Percentiles rank a stretch among this genome's conserved stretches.
Conservation (phyloP, 108 stramenopile genomes). For the Conticribra weissflogii region DNA sequence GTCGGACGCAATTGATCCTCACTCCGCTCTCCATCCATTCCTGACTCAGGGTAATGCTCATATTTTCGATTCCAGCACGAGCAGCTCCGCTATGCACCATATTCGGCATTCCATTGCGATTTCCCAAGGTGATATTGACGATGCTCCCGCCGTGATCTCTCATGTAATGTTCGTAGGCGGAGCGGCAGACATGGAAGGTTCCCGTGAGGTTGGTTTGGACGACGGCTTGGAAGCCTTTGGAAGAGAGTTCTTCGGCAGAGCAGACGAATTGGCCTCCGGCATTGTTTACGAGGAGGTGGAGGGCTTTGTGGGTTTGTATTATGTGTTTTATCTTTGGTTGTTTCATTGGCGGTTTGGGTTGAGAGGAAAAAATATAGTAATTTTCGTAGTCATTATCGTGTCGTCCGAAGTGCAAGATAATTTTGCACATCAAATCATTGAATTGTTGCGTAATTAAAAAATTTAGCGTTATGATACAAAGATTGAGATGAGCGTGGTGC, state of each 20-base stretch:
- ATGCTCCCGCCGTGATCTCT: conserved; percentile 76
- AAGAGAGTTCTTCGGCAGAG: conserved; percentile 67
- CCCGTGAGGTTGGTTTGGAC: conserved; percentile 83
- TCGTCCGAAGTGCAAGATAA: too few species aligned
- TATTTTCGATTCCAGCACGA: conserved; percentile 86
- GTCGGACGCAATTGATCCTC: conserved; percentile 87
- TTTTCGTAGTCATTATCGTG: too few species aligned
- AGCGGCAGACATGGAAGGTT: conserved; percentile 79
- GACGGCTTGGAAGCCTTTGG: conserved; percentile 77
- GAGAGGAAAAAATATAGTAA: too few species aligned
- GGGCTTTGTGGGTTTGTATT: conserved; percentile 53
- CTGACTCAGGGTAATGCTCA: conserved; percentile 79
- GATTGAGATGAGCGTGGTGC: too few species aligned
- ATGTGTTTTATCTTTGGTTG: conserved; percentile 45
- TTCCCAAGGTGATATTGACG: conserved; percentile 87
- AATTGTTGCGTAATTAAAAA: too few species aligned
- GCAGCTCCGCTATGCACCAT: conserved; percentile 88
- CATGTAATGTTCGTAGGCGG: conserved; percentile 84
- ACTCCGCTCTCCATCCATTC: conserved; percentile 89
- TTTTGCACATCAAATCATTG: background rate
- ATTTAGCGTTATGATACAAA: too few species aligned
- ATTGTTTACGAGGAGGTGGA: conserved; percentile 87
- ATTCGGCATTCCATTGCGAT: conserved; percentile 84
- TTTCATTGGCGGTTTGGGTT: background rate
- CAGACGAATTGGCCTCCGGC: conserved; percentile 85